Base-by-base conservation (phyloP, 2,329 filamentous ascomycete genomes). In the Verticillium isaacii region DNA sequence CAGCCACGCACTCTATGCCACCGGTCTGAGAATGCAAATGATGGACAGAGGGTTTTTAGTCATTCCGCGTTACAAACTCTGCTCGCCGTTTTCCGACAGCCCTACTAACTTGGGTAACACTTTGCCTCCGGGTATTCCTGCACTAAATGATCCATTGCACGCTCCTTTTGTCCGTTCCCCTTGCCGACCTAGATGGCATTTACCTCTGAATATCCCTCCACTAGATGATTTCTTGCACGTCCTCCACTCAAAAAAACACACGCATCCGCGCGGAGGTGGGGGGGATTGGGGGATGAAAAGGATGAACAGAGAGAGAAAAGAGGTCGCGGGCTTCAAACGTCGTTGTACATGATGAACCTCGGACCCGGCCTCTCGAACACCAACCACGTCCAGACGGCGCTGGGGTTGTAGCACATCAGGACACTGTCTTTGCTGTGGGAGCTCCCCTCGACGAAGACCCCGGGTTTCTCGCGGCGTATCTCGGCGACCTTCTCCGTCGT, bases 401-500 rank as follows among this genome's bases (percentile, higher is more conserved):
- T 75, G 7, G 73, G 68, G 58, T 71, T 62, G 62, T 76, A 76
- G 56, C 69, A 72, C 68, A 74, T 71, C n/a, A 74, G 61, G 32
- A 75, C 66, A 54, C 68, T 65, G 56, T 68, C 69, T 56, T 68
- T 68, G 25, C 69, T 70, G 52, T 79, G 77, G 5, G 73, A 73
- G 29, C 29, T 6, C 7, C 77, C 77, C 1, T 73, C 72, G 54
- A 73, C 71, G 55, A 80, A 77, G 9, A 75, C 62, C 14, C 65
- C 61, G 2, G 70, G 66, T 59, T 77, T 68, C 45, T 69, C 67
- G n/a, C 64, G 64, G n/a, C 66, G 71, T 45, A 71, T 67, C 59
- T 77, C 79, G 66, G 82, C 80, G 64, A 87, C 80, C 62, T 83
- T 81, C 60, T 85, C 79, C 4, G 80, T 78, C 0, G 83, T 86